These are phyloP conservation scores for Mycena haematopus DNA, from an alignment of 768 basidiomycete species.

Conservation along the genomic window DNA sequence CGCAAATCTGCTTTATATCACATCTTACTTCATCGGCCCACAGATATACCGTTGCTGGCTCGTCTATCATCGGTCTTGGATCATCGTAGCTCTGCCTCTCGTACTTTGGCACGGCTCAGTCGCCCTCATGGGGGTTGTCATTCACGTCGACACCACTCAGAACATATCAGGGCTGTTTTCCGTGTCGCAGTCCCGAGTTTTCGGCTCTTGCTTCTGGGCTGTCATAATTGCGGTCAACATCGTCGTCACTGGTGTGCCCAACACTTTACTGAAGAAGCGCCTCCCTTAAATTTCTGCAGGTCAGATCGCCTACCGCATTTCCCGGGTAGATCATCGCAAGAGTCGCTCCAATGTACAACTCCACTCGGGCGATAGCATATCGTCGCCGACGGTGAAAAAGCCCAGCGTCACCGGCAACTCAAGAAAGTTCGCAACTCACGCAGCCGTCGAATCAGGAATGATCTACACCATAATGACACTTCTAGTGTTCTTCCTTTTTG, in stretches of 20 bases:
- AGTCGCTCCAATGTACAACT: background rate
- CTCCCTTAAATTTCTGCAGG: background rate
- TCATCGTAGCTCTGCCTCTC: conserved; percentile 3
- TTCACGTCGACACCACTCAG: conserved; percentile 6
- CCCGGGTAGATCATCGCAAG: background rate
- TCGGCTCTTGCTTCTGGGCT: conserved; percentile 22
- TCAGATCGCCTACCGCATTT: conserved; percentile 17
- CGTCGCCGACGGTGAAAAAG: background rate
- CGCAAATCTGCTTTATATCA: background rate
- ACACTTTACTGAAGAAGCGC: background rate
- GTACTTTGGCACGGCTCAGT: conserved; percentile 20
- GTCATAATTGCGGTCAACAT: conserved; percentile 18
- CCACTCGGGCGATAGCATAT: background rate
- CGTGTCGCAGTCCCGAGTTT: background rate
- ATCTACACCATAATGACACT: conserved; percentile 20
- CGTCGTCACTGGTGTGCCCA: conserved; percentile 18
- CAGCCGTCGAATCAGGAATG: conserved; percentile 24
- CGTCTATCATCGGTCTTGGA: conserved; percentile 11
- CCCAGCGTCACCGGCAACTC: background rate
- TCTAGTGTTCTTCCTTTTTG: conserved; percentile 18
- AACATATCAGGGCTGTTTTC: conserved; percentile 12
- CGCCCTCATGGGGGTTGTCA: conserved; percentile 20
- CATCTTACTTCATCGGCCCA: background rate
- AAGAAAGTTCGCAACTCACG: conserved; percentile 1
- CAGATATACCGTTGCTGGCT: conserved; percentile 30